Evolutionary conservation across 805 yeast genomes (phyloP).

Genomic region (Starmerella sp.): DNA sequence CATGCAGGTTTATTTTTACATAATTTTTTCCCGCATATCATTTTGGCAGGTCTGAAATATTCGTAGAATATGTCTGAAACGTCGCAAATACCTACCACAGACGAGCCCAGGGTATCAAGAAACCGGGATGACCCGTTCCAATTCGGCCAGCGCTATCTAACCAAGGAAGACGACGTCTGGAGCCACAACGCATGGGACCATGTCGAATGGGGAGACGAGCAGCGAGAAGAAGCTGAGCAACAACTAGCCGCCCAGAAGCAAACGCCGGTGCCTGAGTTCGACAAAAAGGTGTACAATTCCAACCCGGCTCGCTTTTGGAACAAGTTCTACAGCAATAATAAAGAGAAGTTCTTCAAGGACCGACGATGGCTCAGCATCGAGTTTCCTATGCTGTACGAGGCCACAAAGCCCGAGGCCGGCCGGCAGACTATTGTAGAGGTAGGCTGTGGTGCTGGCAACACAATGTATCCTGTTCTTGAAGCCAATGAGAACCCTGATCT

Average conservation of each 20-base stretch:
- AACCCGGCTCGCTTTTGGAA: conserved; percentile 96
- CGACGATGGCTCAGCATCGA: conserved; percentile 93
- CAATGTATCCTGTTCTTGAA: conserved; percentile 77
- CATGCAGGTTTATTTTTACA: not conserved
- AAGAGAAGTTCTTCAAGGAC: conserved; percentile 90
- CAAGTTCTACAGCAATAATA: conserved; percentile 77
- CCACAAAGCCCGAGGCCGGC: conserved; percentile 63
- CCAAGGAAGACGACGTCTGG: conserved; percentile 66
- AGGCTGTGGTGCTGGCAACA: conserved; percentile 98
- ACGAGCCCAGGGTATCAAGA: not conserved
- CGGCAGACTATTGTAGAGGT: conserved; percentile 70
- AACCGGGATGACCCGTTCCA: conserved; percentile 70
- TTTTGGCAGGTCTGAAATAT: not conserved
- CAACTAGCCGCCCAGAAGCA: conserved; percentile 65
- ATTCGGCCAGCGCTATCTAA: conserved; percentile 76
- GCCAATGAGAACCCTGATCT: conserved; percentile 74
- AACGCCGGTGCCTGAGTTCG: conserved; percentile 78
- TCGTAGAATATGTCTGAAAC: not conserved
- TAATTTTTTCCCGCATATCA: not conserved
- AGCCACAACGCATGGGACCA: conserved; percentile 94
- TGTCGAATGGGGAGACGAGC: conserved; percentile 95
- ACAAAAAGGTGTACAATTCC: conserved; percentile 59
- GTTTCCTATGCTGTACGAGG: conserved; percentile 73
- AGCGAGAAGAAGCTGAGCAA: conserved; percentile 58
- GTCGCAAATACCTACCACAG: not conserved